Percentiles rank a stretch among this genome's conserved stretches.
These are phyloP conservation scores for Diphasiastrum complanatum DNA, from an alignment of 83 land plant species.

Conservation along the genomic window DNA sequence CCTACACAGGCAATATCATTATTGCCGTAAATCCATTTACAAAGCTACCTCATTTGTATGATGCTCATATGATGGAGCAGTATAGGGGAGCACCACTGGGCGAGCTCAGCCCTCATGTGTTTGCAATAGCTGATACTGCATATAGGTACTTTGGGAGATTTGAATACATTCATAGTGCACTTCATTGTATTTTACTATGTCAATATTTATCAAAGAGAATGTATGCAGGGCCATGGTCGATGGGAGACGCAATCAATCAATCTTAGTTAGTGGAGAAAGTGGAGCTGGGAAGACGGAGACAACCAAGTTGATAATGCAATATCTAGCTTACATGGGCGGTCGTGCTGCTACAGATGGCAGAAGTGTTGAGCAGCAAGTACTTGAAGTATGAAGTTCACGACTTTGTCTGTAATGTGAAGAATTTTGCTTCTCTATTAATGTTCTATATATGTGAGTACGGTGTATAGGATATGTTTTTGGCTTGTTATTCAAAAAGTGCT, in stretches of 20 bases:
- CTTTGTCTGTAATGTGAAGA: no score
- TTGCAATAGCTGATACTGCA: conserved; percentile 90
- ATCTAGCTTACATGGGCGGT: conserved; percentile 84
- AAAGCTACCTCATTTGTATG: conserved; percentile 80
- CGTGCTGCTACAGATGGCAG: conserved; percentile 58
- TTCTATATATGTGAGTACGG: neutral
- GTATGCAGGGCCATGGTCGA: conserved; percentile 77
- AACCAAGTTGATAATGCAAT: conserved; percentile 86
- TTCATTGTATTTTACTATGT: no score
- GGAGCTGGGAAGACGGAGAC: conserved; percentile 97
- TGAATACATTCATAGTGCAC: no score
- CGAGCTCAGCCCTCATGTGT: conserved; percentile 94
- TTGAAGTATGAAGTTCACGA: conserved; percentile 48
- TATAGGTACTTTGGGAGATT: no score
- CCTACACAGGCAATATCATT: conserved; percentile 89
- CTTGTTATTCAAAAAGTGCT: no score
- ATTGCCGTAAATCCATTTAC: conserved; percentile 94
- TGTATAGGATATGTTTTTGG: conserved; percentile 8
- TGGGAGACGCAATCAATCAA: conserved; percentile 72
- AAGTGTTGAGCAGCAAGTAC: conserved; percentile 84
- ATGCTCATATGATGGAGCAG: conserved; percentile 77
- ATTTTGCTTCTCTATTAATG: neutral
- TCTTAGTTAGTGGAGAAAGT: conserved; percentile 91
- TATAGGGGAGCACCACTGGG: conserved; percentile 89
- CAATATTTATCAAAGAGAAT: no score